Conservation (phyloP, 768 basidiomycete species). For the Phylloporus sp. region DNA sequence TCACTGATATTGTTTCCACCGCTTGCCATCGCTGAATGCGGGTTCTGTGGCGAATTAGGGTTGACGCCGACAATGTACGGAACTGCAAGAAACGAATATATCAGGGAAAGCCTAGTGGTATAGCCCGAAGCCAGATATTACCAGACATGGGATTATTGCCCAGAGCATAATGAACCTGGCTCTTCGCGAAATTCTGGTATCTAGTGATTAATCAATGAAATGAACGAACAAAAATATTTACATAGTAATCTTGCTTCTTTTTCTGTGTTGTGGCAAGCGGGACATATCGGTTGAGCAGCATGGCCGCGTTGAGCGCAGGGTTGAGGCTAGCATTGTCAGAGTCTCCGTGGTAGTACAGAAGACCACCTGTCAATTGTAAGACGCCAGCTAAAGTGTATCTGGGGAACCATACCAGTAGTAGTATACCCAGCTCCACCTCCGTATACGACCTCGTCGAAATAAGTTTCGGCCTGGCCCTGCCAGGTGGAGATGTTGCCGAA, state of each 20-base stretch:
- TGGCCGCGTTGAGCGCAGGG: slow-evolving; percentile 83
- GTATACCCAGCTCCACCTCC: slow-evolving; percentile 49
- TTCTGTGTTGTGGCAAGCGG: slow-evolving; percentile 60
- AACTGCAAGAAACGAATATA: neutral
- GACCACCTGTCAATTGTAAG: slow-evolving; percentile 51
- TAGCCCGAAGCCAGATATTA: slow-evolving; percentile 28
- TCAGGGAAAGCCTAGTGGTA: neutral
- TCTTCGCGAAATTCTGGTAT: slow-evolving; percentile 63
- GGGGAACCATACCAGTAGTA: slow-evolving; percentile 51
- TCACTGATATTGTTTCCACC: slow-evolving; percentile 69
- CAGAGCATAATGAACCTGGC: slow-evolving; percentile 76
- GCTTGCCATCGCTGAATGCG: slow-evolving; percentile 85
- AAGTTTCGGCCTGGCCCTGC: slow-evolving; percentile 66
- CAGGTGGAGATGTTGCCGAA: slow-evolving; percentile 63
- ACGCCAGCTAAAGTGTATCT: neutral
- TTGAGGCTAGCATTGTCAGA: slow-evolving; percentile 79
- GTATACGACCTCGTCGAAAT: slow-evolving; percentile 70
- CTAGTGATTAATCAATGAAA: slow-evolving; percentile 5
- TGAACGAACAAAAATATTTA: slow-evolving; percentile 28
- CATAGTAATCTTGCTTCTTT: slow-evolving; percentile 59
- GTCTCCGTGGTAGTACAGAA: slow-evolving; percentile 80
- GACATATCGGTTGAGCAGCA: slow-evolving; percentile 76
- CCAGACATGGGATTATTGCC: slow-evolving; percentile 90
- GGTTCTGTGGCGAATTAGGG: slow-evolving; percentile 87
- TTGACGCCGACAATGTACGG: slow-evolving; percentile 82